Percentiles rank a stretch among this genome's conserved stretches.
Conservation (phyloP, 2,329 filamentous ascomycete genomes). For the Aspergillus neotritici region DNA sequence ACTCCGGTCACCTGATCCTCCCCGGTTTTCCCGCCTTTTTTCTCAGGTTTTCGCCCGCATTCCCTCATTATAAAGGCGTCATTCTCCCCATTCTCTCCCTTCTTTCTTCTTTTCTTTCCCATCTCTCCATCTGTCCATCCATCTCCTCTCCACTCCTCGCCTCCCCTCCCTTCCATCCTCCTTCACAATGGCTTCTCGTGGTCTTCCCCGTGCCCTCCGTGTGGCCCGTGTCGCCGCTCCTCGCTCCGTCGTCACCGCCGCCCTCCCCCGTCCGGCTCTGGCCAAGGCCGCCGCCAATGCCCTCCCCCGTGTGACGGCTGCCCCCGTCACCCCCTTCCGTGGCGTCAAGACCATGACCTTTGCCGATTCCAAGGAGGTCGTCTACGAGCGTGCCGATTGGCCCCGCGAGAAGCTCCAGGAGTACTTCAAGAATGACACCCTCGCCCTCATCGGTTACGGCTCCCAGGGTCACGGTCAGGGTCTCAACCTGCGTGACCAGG, state of each 20-base stretch:
- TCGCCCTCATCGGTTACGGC: slow-evolving; percentile 97
- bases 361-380: slow-evolving; percentile 87
- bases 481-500: slow-evolving; percentile 99
- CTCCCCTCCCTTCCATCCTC: slow-evolving; percentile 10
- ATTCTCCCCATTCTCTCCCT: slow-evolving; percentile 7
- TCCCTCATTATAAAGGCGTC: not conserved
- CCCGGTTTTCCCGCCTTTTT: slow-evolving; percentile 3
- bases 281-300: slow-evolving; percentile 35
- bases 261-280: slow-evolving; percentile 48
- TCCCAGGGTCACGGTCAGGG: slow-evolving; percentile 98
- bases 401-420: slow-evolving; percentile 98
- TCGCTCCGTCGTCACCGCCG: slow-evolving; percentile 55
- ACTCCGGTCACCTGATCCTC: slow-evolving; percentile 21
- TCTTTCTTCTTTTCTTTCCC: slow-evolving; percentile 11
- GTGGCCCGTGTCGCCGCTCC: slow-evolving; percentile 51
- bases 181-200: slow-evolving; percentile 44
- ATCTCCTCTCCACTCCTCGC: slow-evolving; percentile 10
- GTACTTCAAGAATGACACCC: slow-evolving; percentile 99
- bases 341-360: slow-evolving; percentile 99
- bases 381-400: slow-evolving; percentile 98
- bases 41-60: slow-evolving; percentile 9
- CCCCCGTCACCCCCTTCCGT: slow-evolving; percentile 48
- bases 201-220: slow-evolving; percentile 54
- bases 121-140: slow-evolving; percentile 10
- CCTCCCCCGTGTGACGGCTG: slow-evolving; percentile 40